These are phyloP conservation scores for Yarrowia hollandica DNA, from an alignment of 805 yeast species.

Conservation along the genomic window DNA sequence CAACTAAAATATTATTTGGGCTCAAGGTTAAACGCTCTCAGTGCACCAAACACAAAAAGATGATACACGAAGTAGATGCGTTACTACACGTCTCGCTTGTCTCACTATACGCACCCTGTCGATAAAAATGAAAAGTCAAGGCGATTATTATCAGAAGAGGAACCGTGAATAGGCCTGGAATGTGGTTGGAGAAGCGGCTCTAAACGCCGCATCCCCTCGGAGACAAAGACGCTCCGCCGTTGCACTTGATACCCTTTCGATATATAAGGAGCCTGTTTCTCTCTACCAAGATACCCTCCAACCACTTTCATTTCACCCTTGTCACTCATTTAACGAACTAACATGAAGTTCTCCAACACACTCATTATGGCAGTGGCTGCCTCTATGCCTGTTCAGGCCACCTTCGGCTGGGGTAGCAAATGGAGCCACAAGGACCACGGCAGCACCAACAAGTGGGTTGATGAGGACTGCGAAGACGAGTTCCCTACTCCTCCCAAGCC, in stretches of 20 bases:
- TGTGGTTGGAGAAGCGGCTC: not conserved
- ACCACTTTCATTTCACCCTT: not conserved
- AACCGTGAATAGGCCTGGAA: not conserved
- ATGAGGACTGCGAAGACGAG: not conserved
- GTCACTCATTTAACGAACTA: constrained; percentile 13
- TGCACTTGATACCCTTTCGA: not conserved
- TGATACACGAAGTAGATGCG: constrained; percentile 6
- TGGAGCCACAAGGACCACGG: not conserved
- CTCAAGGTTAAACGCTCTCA: constrained; percentile 7
- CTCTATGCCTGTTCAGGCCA: constrained; percentile 12
- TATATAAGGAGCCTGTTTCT: not conserved
- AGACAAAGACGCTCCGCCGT: not conserved
- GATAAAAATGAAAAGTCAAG: not conserved
- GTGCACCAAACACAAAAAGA: not conserved
- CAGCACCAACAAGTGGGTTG: not conserved
- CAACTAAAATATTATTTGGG: not conserved
- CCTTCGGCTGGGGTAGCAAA: not conserved
- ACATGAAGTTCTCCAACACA: constrained; percentile 30
- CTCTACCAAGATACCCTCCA: not conserved
- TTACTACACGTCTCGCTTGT: constrained; percentile 11
- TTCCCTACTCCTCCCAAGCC: not conserved
- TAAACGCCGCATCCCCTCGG: not conserved
- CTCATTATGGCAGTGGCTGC: constrained; percentile 30
- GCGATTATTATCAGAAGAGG: constrained; percentile 4
- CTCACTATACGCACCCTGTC: not conserved